phyloP scores from a whole-genome alignment of 179 eudicot genomes.

The Drosera spatulata region DNA sequence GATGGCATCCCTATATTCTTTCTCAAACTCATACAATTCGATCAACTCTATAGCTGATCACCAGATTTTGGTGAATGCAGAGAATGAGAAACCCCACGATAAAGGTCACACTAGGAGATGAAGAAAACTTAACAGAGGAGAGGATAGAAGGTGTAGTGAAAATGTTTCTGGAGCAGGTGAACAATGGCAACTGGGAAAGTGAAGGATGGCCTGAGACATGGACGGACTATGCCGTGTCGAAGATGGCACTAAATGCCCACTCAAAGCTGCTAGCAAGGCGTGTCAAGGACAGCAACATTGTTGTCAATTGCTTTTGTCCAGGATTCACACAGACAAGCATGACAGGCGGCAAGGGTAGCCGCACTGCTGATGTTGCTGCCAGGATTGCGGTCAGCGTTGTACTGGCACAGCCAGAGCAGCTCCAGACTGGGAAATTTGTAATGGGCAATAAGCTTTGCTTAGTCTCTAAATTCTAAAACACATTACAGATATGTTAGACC shows the following conservation, averaged over 20 bases:
- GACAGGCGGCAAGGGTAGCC: conserved; percentile 73
- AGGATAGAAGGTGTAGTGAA: conserved; percentile 30
- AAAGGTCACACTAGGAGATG: conserved; percentile 43
- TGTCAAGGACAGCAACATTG: conserved; percentile 22
- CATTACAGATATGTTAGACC: no score
- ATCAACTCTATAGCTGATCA: no score
- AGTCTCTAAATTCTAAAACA: conserved; percentile 36
- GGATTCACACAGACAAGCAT: conserved; percentile 79
- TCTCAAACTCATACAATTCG: no score
- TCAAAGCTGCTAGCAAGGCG: conserved; percentile 54
- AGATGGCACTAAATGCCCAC: conserved; percentile 72
- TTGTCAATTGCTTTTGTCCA: conserved; percentile 80
- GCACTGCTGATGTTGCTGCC: conserved; percentile 54
- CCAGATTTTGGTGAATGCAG: conserved; percentile 16
- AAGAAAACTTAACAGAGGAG: conserved; percentile 38
- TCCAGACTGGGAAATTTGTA: conserved; percentile 58
- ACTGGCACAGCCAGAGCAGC: conserved; percentile 37
- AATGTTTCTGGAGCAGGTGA: conserved; percentile 44
- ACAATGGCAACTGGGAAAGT: conserved; percentile 43
- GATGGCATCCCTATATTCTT: conserved; percentile 1
- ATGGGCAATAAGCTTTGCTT: conserved; percentile 21
- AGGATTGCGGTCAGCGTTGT: conserved; percentile 38
- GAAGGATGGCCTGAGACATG: conserved; percentile 82
- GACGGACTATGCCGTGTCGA: conserved; percentile 89
- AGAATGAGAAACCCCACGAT: conserved; percentile 36